Evolutionary conservation across 805 yeast species (phyloP), one percentile per base, ranked within the genome.

Genomic region (Candida nitratophila): DNA sequence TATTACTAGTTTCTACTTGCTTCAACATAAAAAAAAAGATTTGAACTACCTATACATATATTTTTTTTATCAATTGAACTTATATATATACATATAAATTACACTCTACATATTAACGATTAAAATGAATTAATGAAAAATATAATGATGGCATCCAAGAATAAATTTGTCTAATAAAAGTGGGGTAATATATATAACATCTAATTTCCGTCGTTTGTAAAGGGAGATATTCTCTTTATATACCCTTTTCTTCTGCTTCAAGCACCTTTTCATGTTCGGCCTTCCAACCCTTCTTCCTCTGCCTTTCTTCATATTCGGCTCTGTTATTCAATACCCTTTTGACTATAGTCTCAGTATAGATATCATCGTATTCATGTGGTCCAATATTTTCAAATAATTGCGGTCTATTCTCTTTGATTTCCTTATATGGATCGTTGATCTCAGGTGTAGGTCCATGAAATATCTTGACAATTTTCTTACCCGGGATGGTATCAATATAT

Each of bases 211-310:
- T n/a, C n/a, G n/a, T n/a, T n/a, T n/a, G n/a, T n/a, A n/a, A n/a
- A n/a, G n/a, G n/a, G n/a, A n/a, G n/a, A n/a, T n/a, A n/a, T n/a
- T n/a, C n/a, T n/a, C n/a, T n/a, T n/a, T n/a, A n/a, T n/a, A n/a
- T n/a, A n/a, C n/a, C 26, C 30, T 40, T 47, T 49, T 59, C 64
- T 30, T 44, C 45, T 17, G 35, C 42, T 43, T 59, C 56, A 44
- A 69, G 50, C 12, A 43, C 49, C 49, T 54, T 52, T 53, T 79
- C 85, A 41, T 63, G 55, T 51, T 74, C 82, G 19, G 81, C 68
- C 65, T 87, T 86, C 78, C 88, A 81, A 3, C 96, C 95, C 66
- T 93, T 91, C 48, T 81, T 79, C 44, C 77, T 71, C 65, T 93
- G 98, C 57, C 99, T 80, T 54, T 83, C 91, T 57, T 86, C 88